Evolutionary conservation across 352 stramenopile species (phyloP).

Genomic region (Phytophthora hibernalis): DNA sequence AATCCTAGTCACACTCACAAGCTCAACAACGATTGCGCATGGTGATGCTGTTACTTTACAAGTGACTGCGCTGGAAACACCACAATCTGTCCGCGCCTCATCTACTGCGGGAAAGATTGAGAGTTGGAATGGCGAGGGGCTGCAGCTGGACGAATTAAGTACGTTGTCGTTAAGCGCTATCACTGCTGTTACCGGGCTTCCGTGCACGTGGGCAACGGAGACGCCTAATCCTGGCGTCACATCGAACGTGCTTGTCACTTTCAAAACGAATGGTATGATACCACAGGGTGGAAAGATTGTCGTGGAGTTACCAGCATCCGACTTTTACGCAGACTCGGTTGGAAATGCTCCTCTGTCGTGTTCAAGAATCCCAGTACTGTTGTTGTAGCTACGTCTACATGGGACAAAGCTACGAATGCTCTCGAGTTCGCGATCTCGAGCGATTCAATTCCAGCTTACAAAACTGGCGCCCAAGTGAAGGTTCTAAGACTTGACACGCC

Average conservation of each 20-base stretch:
- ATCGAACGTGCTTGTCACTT: conserved; percentile 50
- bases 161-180: conserved; percentile 41
- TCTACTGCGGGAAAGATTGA: conserved; percentile 44
- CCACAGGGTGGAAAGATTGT: conserved; percentile 48
- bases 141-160: conserved; percentile 51
- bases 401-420: conserved; percentile 21
- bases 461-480: conserved; percentile 34
- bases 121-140: conserved; percentile 49
- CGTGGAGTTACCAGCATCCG: conserved; percentile 40
- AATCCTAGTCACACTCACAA: conserved; percentile 51
- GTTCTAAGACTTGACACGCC: conserved; percentile 55
- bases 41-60: conserved; percentile 38
- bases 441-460: conserved; percentile 45
- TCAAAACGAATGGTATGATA: conserved; percentile 55
- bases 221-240: conserved; percentile 55
- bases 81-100: conserved; percentile 46
- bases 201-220: conserved; percentile 45
- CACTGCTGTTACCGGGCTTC: conserved; percentile 46
- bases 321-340: conserved; percentile 46
- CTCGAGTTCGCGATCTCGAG: conserved; percentile 31
- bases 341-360: conserved; percentile 28
- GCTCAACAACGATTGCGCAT: conserved; percentile 35
- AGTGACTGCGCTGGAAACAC: conserved; percentile 55
- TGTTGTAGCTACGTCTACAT: conserved; percentile 25
- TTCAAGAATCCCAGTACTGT: conserved; percentile 38